Percentiles rank a stretch among this genome's conserved stretches.
Evolutionary conservation across 148 eudicot genomes (phyloP).

Genomic region (Rhododendron ovatum): DNA sequence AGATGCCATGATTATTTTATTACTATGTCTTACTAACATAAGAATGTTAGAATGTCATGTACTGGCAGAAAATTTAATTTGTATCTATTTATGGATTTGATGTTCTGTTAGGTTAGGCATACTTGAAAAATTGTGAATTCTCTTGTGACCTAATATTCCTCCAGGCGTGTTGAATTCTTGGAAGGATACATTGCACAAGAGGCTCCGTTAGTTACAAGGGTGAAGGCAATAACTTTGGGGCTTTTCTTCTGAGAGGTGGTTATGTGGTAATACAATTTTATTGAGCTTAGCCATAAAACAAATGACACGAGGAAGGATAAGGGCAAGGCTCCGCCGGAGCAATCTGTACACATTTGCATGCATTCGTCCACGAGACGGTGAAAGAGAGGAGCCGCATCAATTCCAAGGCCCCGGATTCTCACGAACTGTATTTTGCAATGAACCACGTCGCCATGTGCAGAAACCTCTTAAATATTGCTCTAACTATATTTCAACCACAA

Average conservation of each 20-base stretch:
- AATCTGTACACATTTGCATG: constrained; percentile 73
- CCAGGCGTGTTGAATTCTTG: neutral
- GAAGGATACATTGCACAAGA: neutral
- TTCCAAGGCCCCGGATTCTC: constrained; percentile 69
- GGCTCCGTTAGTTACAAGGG: too few relatives aligned
- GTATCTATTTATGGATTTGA: neutral
- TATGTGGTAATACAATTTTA: too few relatives aligned
- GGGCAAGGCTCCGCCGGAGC: constrained; percentile 62
- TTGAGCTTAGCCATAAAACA: too few relatives aligned
- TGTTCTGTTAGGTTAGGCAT: neutral
- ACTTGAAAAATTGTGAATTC: neutral
- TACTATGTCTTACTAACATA: neutral
- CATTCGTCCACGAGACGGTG: constrained; percentile 15
- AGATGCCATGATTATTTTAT: neutral
- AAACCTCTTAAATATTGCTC: constrained; percentile 62
- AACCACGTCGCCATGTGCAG: constrained; percentile 46
- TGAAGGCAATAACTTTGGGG: too few relatives aligned
- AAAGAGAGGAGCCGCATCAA: constrained; percentile 29
- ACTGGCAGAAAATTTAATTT: too few relatives aligned
- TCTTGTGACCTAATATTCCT: neutral
- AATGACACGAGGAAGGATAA: constrained; percentile 44
- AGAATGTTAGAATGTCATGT: too few relatives aligned
- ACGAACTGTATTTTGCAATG: constrained; percentile 64
- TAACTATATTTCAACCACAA: constrained; percentile 86
- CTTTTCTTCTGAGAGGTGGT: too few relatives aligned